phyloP scores from a whole-genome alignment of 805 yeast species.

The Myxozyma neglecta region DNA sequence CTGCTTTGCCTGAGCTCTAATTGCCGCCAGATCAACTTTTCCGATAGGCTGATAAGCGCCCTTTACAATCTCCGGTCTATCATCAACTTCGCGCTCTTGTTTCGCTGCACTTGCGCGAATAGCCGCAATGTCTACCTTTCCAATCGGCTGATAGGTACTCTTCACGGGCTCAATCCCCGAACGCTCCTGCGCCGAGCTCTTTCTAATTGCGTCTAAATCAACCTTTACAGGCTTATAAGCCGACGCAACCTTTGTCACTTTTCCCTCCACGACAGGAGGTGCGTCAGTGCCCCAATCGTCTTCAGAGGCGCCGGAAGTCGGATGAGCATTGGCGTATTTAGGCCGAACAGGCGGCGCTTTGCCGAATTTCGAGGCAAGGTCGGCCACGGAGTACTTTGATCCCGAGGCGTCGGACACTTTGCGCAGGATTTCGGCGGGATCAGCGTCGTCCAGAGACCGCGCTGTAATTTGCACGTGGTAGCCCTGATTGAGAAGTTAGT shows the following conservation, averaged over 20 bases:
- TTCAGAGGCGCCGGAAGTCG: constrained; percentile 40
- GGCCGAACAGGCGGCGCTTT: constrained; percentile 41
- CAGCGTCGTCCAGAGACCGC: constrained; percentile 88
- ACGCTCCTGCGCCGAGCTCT: constrained; percentile 29
- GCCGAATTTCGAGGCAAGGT: constrained; percentile 24
- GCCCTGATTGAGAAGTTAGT: constrained; percentile 45
- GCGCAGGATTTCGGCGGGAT: constrained; percentile 68
- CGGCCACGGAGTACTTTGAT: constrained; percentile 74
- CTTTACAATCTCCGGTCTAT: constrained; percentile 38
- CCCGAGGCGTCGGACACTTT: constrained; percentile 91
- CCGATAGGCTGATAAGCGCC: constrained; percentile 64
- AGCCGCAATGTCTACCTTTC: constrained; percentile 55
- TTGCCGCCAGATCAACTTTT: constrained; percentile 53
- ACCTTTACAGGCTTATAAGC: constrained; percentile 43
- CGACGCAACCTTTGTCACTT: constrained; percentile 50
- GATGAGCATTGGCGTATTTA: constrained; percentile 37
- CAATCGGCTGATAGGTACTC: constrained; percentile 61
- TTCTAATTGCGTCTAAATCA: constrained; percentile 40
- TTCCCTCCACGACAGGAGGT: constrained; percentile 38
- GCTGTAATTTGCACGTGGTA: constrained; percentile 97
- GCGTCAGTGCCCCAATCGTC: constrained; percentile 70
- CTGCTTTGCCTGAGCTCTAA: constrained; percentile 43
- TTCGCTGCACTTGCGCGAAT: constrained; percentile 41
- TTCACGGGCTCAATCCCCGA: constrained; percentile 39
- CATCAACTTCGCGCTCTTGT: constrained; percentile 19